These are phyloP conservation scores for Epichloe aotearoae DNA, from an alignment of 2,329 filamentous ascomycete species.

Conservation along the genomic window DNA sequence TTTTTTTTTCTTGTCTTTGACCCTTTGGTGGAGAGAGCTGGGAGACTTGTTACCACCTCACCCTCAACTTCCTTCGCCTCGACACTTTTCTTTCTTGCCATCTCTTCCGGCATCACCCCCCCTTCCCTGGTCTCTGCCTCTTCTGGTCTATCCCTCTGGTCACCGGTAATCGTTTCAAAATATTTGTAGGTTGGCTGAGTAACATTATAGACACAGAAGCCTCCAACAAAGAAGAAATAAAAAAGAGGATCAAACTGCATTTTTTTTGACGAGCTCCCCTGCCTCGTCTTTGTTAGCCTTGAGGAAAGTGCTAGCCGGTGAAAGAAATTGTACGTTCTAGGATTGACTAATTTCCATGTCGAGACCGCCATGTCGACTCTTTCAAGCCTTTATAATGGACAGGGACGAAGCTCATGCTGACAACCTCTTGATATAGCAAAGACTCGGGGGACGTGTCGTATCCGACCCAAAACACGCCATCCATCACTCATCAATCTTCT, in stretches of 20 bases:
- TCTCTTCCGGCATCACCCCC: conserved; percentile 12
- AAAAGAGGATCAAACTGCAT: conserved; percentile 1
- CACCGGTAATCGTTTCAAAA: conserved; percentile 20
- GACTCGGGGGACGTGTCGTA: too few relatives aligned
- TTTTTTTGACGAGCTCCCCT: neutral
- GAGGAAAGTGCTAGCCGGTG: neutral
- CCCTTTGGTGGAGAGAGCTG: conserved; percentile 19
- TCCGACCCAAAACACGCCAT: neutral
- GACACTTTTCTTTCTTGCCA: conserved; percentile 13
- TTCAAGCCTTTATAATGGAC: too few relatives aligned
- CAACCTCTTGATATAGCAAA: neutral
- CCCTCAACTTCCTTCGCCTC: conserved; percentile 19
- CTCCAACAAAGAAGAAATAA: neutral
- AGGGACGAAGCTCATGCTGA: neutral
- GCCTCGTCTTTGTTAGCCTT: neutral
- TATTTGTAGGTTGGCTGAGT: conserved; percentile 20
- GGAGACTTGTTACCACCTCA: conserved; percentile 29
- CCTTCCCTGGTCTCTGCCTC: conserved; percentile 19
- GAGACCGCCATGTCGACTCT: too few relatives aligned
- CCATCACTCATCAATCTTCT: neutral
- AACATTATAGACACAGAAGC: conserved; percentile 26
- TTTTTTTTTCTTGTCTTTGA: conserved; percentile 8
- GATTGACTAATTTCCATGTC: neutral
- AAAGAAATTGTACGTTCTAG: neutral
- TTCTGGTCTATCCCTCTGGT: conserved; percentile 28